These are phyloP conservation scores for Aspergillus versicolor DNA, from an alignment of 2,329 filamentous ascomycete genomes.

Conservation along the genomic window DNA sequence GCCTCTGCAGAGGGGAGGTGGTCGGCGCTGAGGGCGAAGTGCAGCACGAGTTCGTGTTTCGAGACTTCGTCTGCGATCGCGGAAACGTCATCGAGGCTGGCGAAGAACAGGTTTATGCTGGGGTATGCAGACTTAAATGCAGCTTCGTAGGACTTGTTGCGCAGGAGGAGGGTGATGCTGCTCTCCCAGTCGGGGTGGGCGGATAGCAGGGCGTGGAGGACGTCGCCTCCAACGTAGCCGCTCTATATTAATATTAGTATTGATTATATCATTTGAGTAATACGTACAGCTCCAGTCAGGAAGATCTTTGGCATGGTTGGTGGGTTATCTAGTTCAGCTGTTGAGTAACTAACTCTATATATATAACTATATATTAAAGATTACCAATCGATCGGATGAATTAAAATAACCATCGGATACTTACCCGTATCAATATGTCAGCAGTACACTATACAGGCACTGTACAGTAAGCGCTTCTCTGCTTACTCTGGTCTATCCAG, in stretches of 20 bases:
- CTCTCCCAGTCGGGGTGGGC: not conserved
- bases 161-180: not conserved
- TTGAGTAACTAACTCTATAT: no score
- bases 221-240: not conserved
- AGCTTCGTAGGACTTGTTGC: not conserved
- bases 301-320: not conserved
- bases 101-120: not conserved
- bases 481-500: no score
- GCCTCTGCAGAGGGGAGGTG: not conserved
- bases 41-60: not conserved
- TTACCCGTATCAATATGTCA: no score
- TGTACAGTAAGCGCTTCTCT: no score
- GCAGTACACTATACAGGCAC: no score
- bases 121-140: not conserved
- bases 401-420: no score
- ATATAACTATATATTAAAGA: not conserved
- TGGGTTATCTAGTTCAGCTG: no score
- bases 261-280: no score
- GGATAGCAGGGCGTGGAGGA: not conserved
- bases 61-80: not conserved
- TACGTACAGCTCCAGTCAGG: not conserved
- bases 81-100: not conserved
- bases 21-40: not conserved
- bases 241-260: not conserved
- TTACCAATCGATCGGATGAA: no score